Conservation (phyloP, 139 green algal species). For the Klebsormidium nitens region DNA sequence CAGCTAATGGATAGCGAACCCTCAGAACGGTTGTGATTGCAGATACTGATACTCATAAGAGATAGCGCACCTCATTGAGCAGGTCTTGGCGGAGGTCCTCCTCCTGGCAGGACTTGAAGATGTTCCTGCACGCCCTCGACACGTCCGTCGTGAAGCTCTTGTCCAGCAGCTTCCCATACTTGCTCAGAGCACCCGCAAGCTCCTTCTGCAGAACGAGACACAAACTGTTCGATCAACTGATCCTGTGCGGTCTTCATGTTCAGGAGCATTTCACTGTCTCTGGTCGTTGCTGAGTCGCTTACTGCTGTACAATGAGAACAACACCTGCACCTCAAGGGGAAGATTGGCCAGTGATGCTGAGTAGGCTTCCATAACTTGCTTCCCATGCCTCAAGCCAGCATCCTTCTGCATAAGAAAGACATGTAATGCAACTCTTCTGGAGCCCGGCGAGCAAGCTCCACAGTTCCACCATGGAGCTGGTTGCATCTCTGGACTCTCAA, state of each 20-base stretch:
- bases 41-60: neutral
- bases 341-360: neutral
- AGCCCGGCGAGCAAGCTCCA: no score
- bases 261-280: no score
- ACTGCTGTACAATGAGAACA: no score
- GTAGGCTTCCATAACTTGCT: no score
- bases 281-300: no score
- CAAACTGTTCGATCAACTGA: neutral
- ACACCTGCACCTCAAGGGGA: neutral
- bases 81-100: slow-evolving; percentile 50
- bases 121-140: slow-evolving; percentile 60
- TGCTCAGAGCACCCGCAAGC: slow-evolving; percentile 61
- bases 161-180: slow-evolving; percentile 79
- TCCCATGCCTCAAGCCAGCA: no score
- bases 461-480: no score
- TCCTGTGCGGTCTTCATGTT: slow-evolving; percentile 2
- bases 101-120: slow-evolving; percentile 56
- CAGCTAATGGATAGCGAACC: neutral
- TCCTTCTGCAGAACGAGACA: slow-evolving; percentile 56
- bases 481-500: no score
- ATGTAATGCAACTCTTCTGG: no score
- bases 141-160: slow-evolving; percentile 71
- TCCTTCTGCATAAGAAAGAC: no score
- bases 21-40: no score
- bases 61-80: slow-evolving; percentile 61